Evolutionary conservation across 805 yeast species (phyloP), one percentile per base, ranked within the genome.

Genomic region (Millerozyma miso): DNA sequence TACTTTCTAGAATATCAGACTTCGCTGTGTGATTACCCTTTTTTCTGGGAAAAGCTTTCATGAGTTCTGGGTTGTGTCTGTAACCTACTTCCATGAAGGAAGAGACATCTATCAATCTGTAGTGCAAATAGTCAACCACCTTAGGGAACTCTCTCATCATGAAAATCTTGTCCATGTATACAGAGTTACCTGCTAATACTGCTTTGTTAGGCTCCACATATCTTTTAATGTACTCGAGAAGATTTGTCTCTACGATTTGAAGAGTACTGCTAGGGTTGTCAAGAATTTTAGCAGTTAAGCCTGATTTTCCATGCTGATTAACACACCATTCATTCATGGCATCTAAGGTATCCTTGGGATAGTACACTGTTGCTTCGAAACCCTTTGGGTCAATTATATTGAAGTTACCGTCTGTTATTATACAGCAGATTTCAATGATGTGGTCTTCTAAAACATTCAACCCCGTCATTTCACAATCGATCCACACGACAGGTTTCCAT

Each of bases 401-500:
- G 47, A 93, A 72, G 45, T 88, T 67, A 7, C 86, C 88, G 56
- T 91, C 96, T 1, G 99, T 93, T 37, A 93, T 72, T 33, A 91
- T 68, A 59, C 97, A 89, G 59, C 97, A 88, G 19, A 93, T 82
- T 63, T 93, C 99, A 46, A 93, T 86, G 52, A 93, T 90, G 44
- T 77, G 80, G 59, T 93, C 98, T 31, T 55, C 51, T 38, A 66
- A 62, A n/a, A 82, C 80, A 53, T 91, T 85, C 33, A 93, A 67
- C 0, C 99, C 99, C 0, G 99, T 93, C 99, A 93, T 93, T 61
- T 93, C 99, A 64, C 98, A 93, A 65, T 93, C 99, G 14, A 93
- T 75, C 99, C 99, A 93, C 3, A 93, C 95, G 15, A 91, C 71
- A 1, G 74, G 74, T 42, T 61, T 58, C 44, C 44, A 40, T 18